Base-by-base conservation (phyloP, 192 early-diverging fungal species). In the Geranomyces michiganensis region DNA sequence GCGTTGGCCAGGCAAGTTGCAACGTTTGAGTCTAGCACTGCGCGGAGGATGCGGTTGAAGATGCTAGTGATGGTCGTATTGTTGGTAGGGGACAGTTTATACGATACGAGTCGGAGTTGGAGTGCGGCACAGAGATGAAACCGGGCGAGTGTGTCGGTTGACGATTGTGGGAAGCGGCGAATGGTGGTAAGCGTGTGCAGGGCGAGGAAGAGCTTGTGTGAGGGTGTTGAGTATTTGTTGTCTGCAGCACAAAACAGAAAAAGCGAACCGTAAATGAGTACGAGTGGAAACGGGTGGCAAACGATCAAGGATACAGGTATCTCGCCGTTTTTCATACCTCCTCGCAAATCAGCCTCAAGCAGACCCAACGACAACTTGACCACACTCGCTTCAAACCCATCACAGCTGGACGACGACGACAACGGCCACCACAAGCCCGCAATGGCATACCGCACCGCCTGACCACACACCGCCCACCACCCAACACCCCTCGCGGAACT, bases 261-360 rank as follows among this genome's bases (percentile, higher is more conserved):
- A 53, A 26, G 7, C 7, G 15, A 53, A 53, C 17, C 7, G 24
- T 53, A 2, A 53, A 19, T 47, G 12, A 56, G 12, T n/a, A 24
- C 12, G 55, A 24, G 55, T 24, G 24, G 13, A 56, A n/a, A 24
- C 9, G 13, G 14, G 55, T 22, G 24, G 12, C 13, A 10, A 33
- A 22, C 12, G 60, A 33, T 14, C 12, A 12, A 12, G 60, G 30
- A 12, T 8, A 12, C 12, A 9, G 8, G 12, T 32, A 62, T 8
- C 17, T 43, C 62, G 19, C 32, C 27, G 4, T 6, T 3, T 64
- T 43, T 4, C 62, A 9, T 60, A 60, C 58, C 58, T 60, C 58
- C 62, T 41, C 62, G 2, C 32, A 64, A 45, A 29, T 45, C 43
- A 21, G 62, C 62, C 29, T 64, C 62, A 31, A 64, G 19, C 17